Base-by-base conservation (phyloP, 2,329 filamentous ascomycete species). In the Calonectria montana region DNA sequence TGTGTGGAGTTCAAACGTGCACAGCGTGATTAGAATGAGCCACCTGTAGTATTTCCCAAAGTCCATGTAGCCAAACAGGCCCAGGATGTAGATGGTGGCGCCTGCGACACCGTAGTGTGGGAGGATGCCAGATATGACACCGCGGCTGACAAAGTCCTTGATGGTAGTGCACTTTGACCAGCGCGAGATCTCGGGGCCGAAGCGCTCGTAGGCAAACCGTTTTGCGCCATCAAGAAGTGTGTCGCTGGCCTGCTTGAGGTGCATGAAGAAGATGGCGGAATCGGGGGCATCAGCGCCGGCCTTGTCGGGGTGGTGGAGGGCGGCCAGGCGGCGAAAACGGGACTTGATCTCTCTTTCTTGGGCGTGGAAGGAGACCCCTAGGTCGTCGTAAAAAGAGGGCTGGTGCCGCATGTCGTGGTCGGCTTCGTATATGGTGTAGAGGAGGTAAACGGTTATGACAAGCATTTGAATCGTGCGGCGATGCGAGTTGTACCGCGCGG, bases 351-450 rank as follows among this genome's bases (percentile, higher is more conserved):
- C 91, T 77, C 90, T 90, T 65, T 97, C 95, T 65, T 90, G 88
- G 13, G 94, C 93, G 69, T 89, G 83, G 43, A 92, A 87, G 15
- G 92, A 87, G 0, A 98, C 89, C 41, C 91, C 91, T 0, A 99
- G 90, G 74, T 93, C 89, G 57, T 90, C 87, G 85, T 98, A 98
- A 86, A 94, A 98, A 82, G 94, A 92, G 21, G 93, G 91, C 1
- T 88, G 86, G 53, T 88, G 86, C 74, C 91, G 93, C 31, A 98
- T 88, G 74, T 94, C 91, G 86, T 94, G 91, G 87, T 97, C 94
- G 79, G 95, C 93, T 85, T 98, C 96, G 86, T 96, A 97, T 79
- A 98, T 91, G 57, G 95, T 98, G 87, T 98, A 98, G 75, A 93
- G 85, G 43, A 98, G 94, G 85, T 98, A 99, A 72, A 90, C 85